A percentile compares a stretch with the other conserved stretches of the same genome.
Evolutionary conservation across 805 yeast genomes (phyloP).

Genomic region (Candida michaelii): DNA sequence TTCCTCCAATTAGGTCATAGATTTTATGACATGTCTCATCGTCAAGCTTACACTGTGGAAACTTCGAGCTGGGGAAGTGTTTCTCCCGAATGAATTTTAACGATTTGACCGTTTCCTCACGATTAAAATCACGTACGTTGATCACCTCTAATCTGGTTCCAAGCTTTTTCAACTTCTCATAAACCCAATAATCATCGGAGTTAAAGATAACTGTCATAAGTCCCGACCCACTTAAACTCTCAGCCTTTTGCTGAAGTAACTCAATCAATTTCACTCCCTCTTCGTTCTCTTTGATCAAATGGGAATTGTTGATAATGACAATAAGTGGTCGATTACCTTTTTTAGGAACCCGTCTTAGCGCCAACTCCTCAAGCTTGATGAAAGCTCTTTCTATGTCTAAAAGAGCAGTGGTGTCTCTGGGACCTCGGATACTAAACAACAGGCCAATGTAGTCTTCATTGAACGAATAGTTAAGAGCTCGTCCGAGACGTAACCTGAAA

Average conservation of each 20-base stretch:
- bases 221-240: slow-evolving; percentile 70
- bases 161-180: slow-evolving; percentile 67
- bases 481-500: slow-evolving; percentile 72
- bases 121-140: slow-evolving; percentile 61
- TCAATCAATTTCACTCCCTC: slow-evolving; percentile 72
- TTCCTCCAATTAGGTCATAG: slow-evolving; percentile 74
- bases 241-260: slow-evolving; percentile 81
- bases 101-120: slow-evolving; percentile 56
- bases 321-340: slow-evolving; percentile 56
- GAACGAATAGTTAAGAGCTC: slow-evolving; percentile 69
- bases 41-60: slow-evolving; percentile 37
- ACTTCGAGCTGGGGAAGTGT: slow-evolving; percentile 31
- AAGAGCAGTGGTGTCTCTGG: slow-evolving; percentile 79
- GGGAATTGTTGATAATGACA: slow-evolving; percentile 71
- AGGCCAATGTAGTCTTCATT: slow-evolving; percentile 85
- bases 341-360: slow-evolving; percentile 46
- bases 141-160: slow-evolving; percentile 76
- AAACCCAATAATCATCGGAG: slow-evolving; percentile 85
- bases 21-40: slow-evolving; percentile 49
- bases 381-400: slow-evolving; percentile 83
- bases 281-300: slow-evolving; percentile 71
- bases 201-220: slow-evolving; percentile 70
- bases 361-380: slow-evolving; percentile 70
- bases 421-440: slow-evolving; percentile 76
- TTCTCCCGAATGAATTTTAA: slow-evolving; percentile 49